Percentiles rank a stretch among this genome's conserved stretches.
These are phyloP conservation scores for Candida nemodendra DNA, from an alignment of 805 yeast species.

Conservation along the genomic window DNA sequence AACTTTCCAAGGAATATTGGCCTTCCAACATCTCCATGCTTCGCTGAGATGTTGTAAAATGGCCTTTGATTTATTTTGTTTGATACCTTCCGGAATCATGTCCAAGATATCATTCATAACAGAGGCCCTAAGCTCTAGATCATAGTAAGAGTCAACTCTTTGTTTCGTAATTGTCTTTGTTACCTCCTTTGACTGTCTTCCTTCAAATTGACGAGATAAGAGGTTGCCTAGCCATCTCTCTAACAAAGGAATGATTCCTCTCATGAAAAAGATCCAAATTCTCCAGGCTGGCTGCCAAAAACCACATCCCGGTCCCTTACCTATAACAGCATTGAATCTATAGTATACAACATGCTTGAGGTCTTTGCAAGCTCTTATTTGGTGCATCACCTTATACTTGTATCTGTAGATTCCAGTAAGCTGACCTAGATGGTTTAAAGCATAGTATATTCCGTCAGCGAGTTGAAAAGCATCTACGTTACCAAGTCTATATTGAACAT, in stretches of 20 bases:
- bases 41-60: conserved; percentile 92
- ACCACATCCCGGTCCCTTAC: conserved; percentile 98
- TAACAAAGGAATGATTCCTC: conserved; percentile 87
- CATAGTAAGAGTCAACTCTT: conserved; percentile 92
- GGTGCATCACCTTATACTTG: conserved; percentile 98
- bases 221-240: conserved; percentile 96
- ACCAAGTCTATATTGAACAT: conserved; percentile 87
- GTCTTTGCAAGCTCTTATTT: conserved; percentile 93
- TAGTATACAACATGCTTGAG: conserved; percentile 88
- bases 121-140: conserved; percentile 86
- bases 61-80: conserved; percentile 81
- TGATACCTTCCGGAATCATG: conserved; percentile 94
- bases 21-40: conserved; percentile 99
- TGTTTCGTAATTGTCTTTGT: conserved; percentile 95
- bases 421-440: conserved; percentile 91
- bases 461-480: conserved; percentile 89
- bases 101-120: conserved; percentile 95
- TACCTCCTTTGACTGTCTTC: conserved; percentile 85
- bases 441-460: conserved; percentile 92
- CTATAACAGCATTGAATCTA: conserved; percentile 79
- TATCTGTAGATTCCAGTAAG: conserved; percentile 95
- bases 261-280: conserved; percentile 87
- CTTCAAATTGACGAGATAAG: conserved; percentile 91
- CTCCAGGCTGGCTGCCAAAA: conserved; percentile 99
- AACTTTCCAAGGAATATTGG: conserved; percentile 96